phyloP scores from a whole-genome alignment of 2,329 filamentous ascomycete genomes.

The Didymellaceae sp. region DNA sequence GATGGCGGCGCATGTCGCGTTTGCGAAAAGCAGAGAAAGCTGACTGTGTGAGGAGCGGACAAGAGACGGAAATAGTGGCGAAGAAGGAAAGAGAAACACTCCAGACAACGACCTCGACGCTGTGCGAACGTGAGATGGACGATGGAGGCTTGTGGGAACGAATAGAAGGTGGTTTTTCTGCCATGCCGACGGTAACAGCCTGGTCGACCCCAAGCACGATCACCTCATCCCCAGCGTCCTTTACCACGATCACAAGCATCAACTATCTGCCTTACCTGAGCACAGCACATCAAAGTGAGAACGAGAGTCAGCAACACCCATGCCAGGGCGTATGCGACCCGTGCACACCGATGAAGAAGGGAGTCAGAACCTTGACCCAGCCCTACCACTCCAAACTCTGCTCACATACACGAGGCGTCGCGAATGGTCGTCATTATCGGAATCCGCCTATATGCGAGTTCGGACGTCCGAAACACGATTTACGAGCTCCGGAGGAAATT shows the following conservation, averaged over 20 bases:
- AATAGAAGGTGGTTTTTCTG: conserved; percentile 2
- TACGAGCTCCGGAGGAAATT: neutral
- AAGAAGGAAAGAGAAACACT: neutral
- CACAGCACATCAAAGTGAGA: neutral
- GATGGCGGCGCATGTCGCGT: neutral
- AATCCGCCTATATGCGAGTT: conserved; percentile 1
- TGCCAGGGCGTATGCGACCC: neutral
- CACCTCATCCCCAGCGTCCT: neutral
- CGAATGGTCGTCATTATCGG: neutral
- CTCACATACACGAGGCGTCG: neutral
- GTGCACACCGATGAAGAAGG: conserved; percentile 11
- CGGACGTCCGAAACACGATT: neutral
- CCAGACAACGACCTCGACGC: too few species aligned
- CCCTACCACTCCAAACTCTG: conserved; percentile 1
- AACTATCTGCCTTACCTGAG: neutral
- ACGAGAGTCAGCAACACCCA: neutral
- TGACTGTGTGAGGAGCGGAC: neutral
- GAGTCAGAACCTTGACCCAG: neutral
- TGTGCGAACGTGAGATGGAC: neutral
- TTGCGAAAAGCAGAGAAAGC: neutral
- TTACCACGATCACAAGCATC: neutral
- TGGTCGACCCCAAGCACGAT: neutral
- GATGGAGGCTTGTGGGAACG: neutral
- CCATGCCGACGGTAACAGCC: neutral
- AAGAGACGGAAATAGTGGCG: neutral